Evolutionary conservation across 768 basidiomycete species (phyloP).

Genomic region (Leccinum variicolor): DNA sequence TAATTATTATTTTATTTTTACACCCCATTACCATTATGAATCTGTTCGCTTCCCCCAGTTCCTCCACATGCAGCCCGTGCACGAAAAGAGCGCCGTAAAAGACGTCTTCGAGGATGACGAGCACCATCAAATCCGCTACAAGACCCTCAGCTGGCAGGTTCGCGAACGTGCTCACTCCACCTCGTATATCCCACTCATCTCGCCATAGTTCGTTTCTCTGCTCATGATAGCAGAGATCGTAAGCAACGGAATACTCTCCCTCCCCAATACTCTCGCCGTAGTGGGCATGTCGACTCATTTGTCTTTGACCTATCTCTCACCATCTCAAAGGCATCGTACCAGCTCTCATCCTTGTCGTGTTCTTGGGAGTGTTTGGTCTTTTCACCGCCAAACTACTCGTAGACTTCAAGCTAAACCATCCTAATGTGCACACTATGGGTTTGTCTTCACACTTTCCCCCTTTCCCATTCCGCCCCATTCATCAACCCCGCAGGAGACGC

Average conservation of each 20-base stretch:
- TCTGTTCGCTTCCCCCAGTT: not conserved
- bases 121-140: slow-evolving; percentile 23
- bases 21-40: not conserved
- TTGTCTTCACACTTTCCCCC: not conserved
- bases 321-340: slow-evolving; percentile 4
- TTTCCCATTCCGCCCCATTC: not conserved
- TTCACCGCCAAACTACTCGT: slow-evolving; percentile 45
- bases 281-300: not conserved
- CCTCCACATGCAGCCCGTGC: not conserved
- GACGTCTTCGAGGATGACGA: slow-evolving; percentile 43
- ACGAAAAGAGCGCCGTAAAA: not conserved
- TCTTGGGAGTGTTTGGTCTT: slow-evolving; percentile 1
- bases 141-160: slow-evolving; percentile 4
- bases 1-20: not conserved
- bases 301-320: not conserved
- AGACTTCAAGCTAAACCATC: slow-evolving; percentile 37
- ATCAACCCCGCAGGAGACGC: not conserved
- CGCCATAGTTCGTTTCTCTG: not conserved
- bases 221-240: slow-evolving; percentile 6
- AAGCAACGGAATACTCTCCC: not conserved
- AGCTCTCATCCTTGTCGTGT: slow-evolving; percentile 4
- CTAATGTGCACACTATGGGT: slow-evolving; percentile 54
- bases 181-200: not conserved
- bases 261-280: not conserved
- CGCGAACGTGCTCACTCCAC: not conserved